Percentiles rank a stretch among this genome's conserved stretches.
Evolutionary conservation across 2,329 filamentous ascomycete species (phyloP).

Genomic region (Plectosphaerella sp.): DNA sequence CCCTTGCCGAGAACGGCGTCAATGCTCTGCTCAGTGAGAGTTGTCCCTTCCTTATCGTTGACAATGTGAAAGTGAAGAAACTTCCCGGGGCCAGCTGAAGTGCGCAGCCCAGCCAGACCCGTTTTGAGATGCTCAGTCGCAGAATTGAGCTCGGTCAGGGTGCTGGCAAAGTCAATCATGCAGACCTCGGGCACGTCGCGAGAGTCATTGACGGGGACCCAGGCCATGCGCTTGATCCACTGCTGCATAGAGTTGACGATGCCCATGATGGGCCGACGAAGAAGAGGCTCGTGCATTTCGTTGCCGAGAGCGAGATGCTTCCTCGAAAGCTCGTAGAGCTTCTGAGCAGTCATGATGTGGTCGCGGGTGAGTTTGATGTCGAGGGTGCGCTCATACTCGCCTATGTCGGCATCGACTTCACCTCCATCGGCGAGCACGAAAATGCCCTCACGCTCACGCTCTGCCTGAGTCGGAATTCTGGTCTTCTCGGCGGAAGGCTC

Average conservation of each 20-base stretch:
- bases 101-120: conserved; percentile 26
- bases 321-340: conserved; percentile 75
- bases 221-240: conserved; percentile 84
- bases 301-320: too few relatives aligned
- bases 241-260: conserved; percentile 88
- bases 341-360: conserved; percentile 96
- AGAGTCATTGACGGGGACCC: conserved; percentile 81
- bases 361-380: conserved; percentile 61
- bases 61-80: too few relatives aligned
- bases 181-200: conserved; percentile 83
- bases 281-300: neutral
- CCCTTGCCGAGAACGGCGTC: conserved; percentile 76
- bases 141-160: neutral
- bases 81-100: too few relatives aligned
- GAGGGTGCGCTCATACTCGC: conserved; percentile 65
- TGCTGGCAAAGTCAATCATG: conserved; percentile 57
- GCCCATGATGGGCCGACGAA: conserved; percentile 38
- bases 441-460: conserved; percentile 66
- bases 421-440: conserved; percentile 84
- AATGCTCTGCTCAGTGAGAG: conserved; percentile 32
- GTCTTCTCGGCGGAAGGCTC: neutral
- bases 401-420: conserved; percentile 48
- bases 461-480: neutral
- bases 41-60: neutral
- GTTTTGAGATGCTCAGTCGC: neutral